Evolutionary conservation across 805 yeast species (phyloP).

Genomic region (Wickerhamomyces tratensis): DNA sequence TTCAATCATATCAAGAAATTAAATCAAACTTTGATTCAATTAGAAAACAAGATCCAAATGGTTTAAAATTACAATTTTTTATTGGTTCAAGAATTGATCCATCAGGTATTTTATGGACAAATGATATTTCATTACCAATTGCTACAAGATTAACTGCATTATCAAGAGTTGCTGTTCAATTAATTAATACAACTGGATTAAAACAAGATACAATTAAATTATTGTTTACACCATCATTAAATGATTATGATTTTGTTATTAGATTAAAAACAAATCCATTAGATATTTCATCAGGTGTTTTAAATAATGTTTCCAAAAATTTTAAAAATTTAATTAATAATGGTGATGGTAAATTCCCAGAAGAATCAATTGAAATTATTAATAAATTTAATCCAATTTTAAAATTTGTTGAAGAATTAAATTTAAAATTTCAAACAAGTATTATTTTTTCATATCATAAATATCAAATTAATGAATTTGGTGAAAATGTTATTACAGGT

Average conservation of each 20-base stretch:
- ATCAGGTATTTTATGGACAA: constrained; percentile 81
- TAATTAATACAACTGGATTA: constrained; percentile 38
- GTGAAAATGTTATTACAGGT: constrained; percentile 65
- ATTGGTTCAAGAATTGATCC: constrained; percentile 78
- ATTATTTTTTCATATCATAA: constrained; percentile 60
- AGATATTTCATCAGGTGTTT: constrained; percentile 43
- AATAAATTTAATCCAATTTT: constrained; percentile 51
- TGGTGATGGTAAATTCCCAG: constrained; percentile 21
- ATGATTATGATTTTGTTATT: constrained; percentile 78
- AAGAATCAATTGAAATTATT: constrained; percentile 21
- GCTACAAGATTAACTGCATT: constrained; percentile 84
- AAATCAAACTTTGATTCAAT: constrained; percentile 55
- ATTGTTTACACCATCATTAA: constrained; percentile 71
- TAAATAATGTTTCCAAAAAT: constrained; percentile 31
- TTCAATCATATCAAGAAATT: constrained; percentile 52
- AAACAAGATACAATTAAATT: constrained; percentile 34
- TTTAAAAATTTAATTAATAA: constrained; percentile 47
- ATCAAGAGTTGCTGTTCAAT: constrained; percentile 60
- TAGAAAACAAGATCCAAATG: constrained; percentile 74
- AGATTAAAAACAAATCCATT: constrained; percentile 38
- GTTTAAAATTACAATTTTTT: constrained; percentile 69
- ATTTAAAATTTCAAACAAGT: constrained; percentile 52
- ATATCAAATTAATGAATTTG: constrained; percentile 41
- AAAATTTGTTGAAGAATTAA: constrained; percentile 51
- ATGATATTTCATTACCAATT: constrained; percentile 56